Evolutionary conservation across 768 basidiomycete genomes (phyloP).

Genomic region (Lactifluus volemus): DNA sequence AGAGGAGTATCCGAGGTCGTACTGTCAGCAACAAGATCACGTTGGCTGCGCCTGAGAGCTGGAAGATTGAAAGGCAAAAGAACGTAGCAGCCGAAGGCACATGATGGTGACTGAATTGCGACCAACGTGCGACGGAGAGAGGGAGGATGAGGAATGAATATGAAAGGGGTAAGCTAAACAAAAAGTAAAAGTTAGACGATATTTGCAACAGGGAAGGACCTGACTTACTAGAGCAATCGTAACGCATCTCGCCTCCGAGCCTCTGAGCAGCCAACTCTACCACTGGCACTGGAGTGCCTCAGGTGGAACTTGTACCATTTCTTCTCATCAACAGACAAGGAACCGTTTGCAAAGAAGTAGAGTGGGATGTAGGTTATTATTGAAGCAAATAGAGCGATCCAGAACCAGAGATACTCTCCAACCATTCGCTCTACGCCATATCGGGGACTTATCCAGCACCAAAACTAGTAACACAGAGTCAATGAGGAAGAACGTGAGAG

Average conservation of each 20-base stretch:
- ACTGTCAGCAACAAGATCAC: constrained; percentile 29
- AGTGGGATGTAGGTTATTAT: constrained; percentile 29
- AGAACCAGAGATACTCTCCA: constrained; percentile 20
- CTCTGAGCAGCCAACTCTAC: neutral
- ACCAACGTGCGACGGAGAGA: too few relatives aligned
- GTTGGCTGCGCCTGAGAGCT: too few relatives aligned
- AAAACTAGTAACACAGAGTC: neutral
- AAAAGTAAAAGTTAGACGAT: too few relatives aligned
- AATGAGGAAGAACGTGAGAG: neutral
- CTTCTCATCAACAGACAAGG: constrained; percentile 25
- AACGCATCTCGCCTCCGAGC: neutral
- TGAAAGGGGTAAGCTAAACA: too few relatives aligned
- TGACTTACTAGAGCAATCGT: neutral
- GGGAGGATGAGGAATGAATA: too few relatives aligned
- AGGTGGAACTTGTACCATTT: constrained; percentile 30
- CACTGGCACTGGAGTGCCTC: neutral
- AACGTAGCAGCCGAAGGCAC: too few relatives aligned
- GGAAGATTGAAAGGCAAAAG: too few relatives aligned
- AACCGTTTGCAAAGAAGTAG: constrained; percentile 14
- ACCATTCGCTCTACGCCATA: neutral
- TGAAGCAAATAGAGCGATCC: constrained; percentile 32
- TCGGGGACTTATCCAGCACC: neutral
- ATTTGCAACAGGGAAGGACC: too few relatives aligned
- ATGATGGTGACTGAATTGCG: too few relatives aligned
- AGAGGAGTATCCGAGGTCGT: constrained; percentile 30